These are phyloP conservation scores for Colletotrichum sp. DNA, from an alignment of 2,329 filamentous ascomycete species.

Conservation along the genomic window DNA sequence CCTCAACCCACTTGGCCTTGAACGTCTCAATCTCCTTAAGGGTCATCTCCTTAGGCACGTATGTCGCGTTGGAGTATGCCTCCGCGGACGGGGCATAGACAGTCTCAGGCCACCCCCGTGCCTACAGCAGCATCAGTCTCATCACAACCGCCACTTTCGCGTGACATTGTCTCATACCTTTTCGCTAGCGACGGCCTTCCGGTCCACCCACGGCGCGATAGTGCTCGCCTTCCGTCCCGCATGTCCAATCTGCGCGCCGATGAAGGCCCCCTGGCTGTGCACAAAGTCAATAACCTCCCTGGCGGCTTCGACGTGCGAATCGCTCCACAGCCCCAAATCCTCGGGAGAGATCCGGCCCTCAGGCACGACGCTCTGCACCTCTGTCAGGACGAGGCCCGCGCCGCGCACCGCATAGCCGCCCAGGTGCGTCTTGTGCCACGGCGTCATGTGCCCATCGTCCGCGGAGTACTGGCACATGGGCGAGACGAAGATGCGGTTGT, in stretches of 20 bases:
- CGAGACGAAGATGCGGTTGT: constrained; percentile 50
- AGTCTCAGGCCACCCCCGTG: constrained; percentile 48
- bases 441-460: constrained; percentile 44
- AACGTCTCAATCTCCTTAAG: constrained; percentile 67
- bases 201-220: constrained; percentile 60
- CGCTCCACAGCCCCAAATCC: constrained; percentile 72
- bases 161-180: constrained; percentile 26
- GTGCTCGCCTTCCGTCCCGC: constrained; percentile 65
- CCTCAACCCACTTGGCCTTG: constrained; percentile 63
- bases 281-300: constrained; percentile 68
- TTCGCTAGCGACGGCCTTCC: constrained; percentile 55
- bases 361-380: constrained; percentile 71
- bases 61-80: constrained; percentile 31
- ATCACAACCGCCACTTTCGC: accelerated
- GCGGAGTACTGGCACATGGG: constrained; percentile 54
- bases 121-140: not conserved
- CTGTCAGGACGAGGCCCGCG: constrained; percentile 68
- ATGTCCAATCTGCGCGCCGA: constrained; percentile 74
- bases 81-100: constrained; percentile 31
- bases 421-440: constrained; percentile 48
- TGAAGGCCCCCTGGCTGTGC: constrained; percentile 69
- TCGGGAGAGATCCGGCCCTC: constrained; percentile 77
- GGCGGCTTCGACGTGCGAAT: constrained; percentile 69
- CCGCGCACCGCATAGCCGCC: constrained; percentile 41
- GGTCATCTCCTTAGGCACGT: constrained; percentile 58